Conservation (phyloP, 164 flowering plant species). For the Nymphaea colorata region DNA sequence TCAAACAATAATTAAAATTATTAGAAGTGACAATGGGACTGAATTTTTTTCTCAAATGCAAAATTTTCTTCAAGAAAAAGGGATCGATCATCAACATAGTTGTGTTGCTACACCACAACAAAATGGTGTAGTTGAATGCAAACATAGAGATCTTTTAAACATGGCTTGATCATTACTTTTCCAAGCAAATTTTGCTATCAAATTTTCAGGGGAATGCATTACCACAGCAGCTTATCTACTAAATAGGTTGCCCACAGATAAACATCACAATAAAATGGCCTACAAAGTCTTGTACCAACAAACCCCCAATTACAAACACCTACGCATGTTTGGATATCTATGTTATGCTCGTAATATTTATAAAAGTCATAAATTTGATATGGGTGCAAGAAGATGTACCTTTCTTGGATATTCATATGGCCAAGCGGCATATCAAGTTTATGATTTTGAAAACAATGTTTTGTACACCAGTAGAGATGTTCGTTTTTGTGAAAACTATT, state of each 20-base stretch:
- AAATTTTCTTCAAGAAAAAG: not conserved
- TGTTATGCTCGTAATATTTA: not conserved
- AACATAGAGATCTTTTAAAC: not conserved
- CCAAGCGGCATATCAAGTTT: not conserved
- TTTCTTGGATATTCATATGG: not conserved
- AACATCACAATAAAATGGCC: not conserved
- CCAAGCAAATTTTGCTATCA: not conserved
- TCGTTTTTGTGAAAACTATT: not conserved
- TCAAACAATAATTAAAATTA: not conserved
- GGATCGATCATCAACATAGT: not conserved
- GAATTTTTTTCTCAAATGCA: not conserved
- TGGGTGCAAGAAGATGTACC: not conserved
- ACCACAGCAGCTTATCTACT: not conserved
- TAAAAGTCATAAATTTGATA: not conserved
- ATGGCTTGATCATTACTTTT: not conserved
- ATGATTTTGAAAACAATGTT: not conserved
- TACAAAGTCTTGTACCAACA: not conserved
- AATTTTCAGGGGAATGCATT: not conserved
- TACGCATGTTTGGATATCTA: not conserved
- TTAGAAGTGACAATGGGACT: not conserved
- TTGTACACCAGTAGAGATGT: not conserved
- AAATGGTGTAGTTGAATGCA: not conserved
- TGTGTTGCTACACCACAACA: conserved; percentile 1
- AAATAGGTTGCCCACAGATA: not conserved
- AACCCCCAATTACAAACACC: not conserved